Percentiles rank a stretch among this genome's conserved stretches.
Conservation (phyloP, 495 filamentous ascomycete genomes). For the Xylaria bambusicola region DNA sequence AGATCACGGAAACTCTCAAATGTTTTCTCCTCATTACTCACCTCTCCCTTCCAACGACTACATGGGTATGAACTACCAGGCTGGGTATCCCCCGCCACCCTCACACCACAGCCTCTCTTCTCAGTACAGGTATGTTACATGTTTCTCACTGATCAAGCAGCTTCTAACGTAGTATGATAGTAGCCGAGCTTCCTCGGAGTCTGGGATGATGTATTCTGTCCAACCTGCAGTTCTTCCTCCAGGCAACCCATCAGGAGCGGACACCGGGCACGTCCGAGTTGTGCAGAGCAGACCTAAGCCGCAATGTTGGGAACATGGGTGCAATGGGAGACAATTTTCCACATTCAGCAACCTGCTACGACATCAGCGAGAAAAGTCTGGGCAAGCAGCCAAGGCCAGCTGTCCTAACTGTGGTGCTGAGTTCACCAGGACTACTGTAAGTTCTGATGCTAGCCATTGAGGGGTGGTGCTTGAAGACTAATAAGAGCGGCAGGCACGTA, state of each 20-base stretch:
- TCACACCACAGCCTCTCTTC: constrained; percentile 42
- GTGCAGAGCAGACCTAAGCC: constrained; percentile 79
- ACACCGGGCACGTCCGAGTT: constrained; percentile 61
- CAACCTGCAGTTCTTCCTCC: constrained; percentile 32
- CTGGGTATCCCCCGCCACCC: constrained; percentile 38
- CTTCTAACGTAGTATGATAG: constrained; percentile 26
- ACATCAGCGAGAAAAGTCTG: constrained; percentile 92
- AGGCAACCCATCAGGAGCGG: constrained; percentile 30
- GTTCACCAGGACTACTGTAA: constrained; percentile 78
- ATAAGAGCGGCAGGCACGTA: constrained; percentile 57
- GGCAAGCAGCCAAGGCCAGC: constrained; percentile 79
- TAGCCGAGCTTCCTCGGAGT: constrained; percentile 39
- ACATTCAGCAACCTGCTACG: constrained; percentile 93
- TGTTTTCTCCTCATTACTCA: constrained; percentile 40
- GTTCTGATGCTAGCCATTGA: background rate
- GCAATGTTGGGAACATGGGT: constrained; percentile 95
- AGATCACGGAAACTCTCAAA: constrained; percentile 39
- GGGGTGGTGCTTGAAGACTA: constrained; percentile 1
- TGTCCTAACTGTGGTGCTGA: constrained; percentile 89
- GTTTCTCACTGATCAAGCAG: background rate
- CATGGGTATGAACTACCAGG: constrained; percentile 39
- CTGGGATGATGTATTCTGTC: constrained; percentile 48
- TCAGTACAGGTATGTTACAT: constrained; percentile 44
- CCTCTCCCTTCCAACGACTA: constrained; percentile 34
- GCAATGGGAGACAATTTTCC: constrained; percentile 90